Base-by-base conservation (phyloP, 2,329 filamentous ascomycete genomes). In the Trichoderma hamatum region DNA sequence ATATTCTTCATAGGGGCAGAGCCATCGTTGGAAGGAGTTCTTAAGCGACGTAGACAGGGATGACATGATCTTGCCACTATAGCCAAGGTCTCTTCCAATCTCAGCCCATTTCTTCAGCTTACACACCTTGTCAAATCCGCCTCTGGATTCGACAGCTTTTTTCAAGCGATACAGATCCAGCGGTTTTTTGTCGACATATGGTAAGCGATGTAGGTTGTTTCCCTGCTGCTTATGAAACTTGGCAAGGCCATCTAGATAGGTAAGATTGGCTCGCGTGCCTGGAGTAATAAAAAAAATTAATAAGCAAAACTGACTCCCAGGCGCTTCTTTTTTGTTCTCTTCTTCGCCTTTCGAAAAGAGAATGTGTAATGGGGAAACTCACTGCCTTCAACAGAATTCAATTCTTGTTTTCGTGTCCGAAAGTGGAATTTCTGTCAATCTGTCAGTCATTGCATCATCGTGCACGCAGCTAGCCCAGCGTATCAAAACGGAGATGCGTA, bases 41-140 rank as follows among this genome's bases (percentile, higher is more conserved):
- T 98, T 99, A 52, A 99, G 86, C 5, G 96, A 98, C 0, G 96
- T 99, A 6, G 96, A 99, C 58, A 99, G 83, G 10, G 96, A 98
- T 2, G 95, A 98, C 96, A 99, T 99, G 72, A 99, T 99, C 83
- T 99, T 99, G 77, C 96, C 96, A 77, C 95, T 98, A 81, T 99
- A 99, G 67, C 96, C 96, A 59, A 99, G 83, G 78, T 98, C 96
- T 76, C 96, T 90, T 39, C 96, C 96, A 74, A 99, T 98, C 80
- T 99, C 96, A 19, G 96, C 96, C 96, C 96, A 99, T 82, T 98
- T 98, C 82, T 99, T 99, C 68, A 91, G 86, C 80, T 97, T 97
- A 85, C 96, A 99, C 55, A 99, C 96, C 76, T 92, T 92, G 67
- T 97, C 94, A 75, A 99, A 99, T 3, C 96, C 96, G 58, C 96